Percentiles rank a stretch among this genome's conserved stretches.
phyloP scores from a whole-genome alignment of 75 land plant species.

The Selaginella tamariscina region DNA sequence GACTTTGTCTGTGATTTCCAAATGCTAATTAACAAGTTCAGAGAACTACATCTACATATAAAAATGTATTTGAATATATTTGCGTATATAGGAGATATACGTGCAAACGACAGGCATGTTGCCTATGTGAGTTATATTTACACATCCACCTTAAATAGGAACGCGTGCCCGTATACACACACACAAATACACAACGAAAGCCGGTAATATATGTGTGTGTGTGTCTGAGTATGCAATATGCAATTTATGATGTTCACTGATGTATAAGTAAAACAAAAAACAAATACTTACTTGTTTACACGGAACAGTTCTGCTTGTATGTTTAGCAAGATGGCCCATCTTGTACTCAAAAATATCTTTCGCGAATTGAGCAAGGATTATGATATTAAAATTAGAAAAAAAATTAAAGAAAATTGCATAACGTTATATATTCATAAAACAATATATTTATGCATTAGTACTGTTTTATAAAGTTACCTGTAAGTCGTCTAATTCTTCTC shows the following conservation, averaged over 20 bases:
- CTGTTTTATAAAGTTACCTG: slow-evolving; percentile 39
- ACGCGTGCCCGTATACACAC: not conserved
- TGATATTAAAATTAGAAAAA: not conserved
- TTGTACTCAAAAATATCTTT: slow-evolving; percentile 96
- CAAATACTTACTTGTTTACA: slow-evolving; percentile 38
- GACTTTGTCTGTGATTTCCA: no score
- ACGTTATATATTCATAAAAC: not conserved
- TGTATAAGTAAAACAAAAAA: not conserved
- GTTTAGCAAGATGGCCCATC: slow-evolving; percentile 95
- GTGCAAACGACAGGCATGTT: not conserved
- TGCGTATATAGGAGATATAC: not conserved
- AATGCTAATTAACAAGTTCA: no score
- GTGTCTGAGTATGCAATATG: no score
- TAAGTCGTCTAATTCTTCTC: slow-evolving; percentile 92
- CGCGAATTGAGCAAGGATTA: not conserved
- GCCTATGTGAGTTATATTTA: not conserved
- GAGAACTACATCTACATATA: no score
- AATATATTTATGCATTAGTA: not conserved
- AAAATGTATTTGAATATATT: no score
- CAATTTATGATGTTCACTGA: no score
- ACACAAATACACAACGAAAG: not conserved
- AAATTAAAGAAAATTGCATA: not conserved
- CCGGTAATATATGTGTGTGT: no score
- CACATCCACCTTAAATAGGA: not conserved
- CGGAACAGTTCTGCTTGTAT: slow-evolving; percentile 94